phyloP scores from a whole-genome alignment of 192 early-diverging fungal species.

The Backusella macrospora region DNA sequence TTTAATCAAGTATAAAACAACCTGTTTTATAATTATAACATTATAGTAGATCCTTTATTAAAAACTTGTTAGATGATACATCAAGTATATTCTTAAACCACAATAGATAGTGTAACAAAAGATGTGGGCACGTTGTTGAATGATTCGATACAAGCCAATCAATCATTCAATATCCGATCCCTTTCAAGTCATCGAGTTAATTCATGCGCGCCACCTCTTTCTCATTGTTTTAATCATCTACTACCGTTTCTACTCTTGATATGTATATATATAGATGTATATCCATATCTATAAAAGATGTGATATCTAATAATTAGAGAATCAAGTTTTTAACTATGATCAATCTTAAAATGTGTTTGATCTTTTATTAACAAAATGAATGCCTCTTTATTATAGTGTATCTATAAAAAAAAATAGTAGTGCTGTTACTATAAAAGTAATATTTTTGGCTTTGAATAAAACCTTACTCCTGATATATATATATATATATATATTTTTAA shows the following conservation, averaged over 20 bases:
- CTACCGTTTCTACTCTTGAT: background rate
- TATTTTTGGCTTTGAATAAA: background rate
- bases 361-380: background rate
- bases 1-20: background rate
- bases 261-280: background rate
- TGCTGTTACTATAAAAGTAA: background rate
- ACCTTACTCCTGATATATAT: background rate
- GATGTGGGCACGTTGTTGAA: slow-evolving; percentile 2
- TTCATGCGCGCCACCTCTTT: slow-evolving; percentile 1
- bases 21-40: background rate
- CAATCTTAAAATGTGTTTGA: no score
- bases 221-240: background rate
- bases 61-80: background rate
- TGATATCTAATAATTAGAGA: background rate
- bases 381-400: background rate
- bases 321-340: no score
- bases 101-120: background rate
- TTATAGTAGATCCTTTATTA: background rate
- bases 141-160: slow-evolving; percentile 17
- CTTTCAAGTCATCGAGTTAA: background rate
- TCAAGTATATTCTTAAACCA: background rate
- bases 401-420: background rate
- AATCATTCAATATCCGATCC: slow-evolving; percentile 9
- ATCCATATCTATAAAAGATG: no score
- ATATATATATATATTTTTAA: no score